Base-by-base conservation (phyloP, 441 rosid genomes). In the Gossypium davidsonii region DNA sequence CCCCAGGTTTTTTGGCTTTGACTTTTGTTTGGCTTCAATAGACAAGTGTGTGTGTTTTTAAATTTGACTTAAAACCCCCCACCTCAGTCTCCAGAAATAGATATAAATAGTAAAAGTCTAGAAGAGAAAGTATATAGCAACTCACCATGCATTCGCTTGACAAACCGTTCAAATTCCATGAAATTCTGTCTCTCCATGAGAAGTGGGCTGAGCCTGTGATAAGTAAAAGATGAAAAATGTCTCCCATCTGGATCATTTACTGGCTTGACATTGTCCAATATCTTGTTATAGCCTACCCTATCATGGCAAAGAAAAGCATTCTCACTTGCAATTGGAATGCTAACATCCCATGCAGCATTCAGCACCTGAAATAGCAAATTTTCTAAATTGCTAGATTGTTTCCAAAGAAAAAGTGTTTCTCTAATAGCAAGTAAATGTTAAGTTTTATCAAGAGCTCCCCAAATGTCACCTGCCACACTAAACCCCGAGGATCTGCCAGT, bases 101-200 rank as follows among this genome's bases (percentile, higher is more conserved):
- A n/a, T 28, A 28, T 28, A 20, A n/a, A 28, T 28, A 28, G 65
- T 28, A 61, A 7, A 28, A n/a, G 44, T 7, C 11, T 8, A 62
- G 53, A 23, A 44, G 12, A n/a, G 25, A 9, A 81, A 17, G 15
- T 51, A 8, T 17, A 28, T 28, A 6, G 60, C 18, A 34, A 60
- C 44, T 83, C 86, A 95, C 98, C 99, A 59, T 95, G 99, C 89
- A 93, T 86, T 81, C 89, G 86, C 83, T 90, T 93, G 83, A 93
- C 86, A 70, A 93, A 93, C 9, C 78, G 86, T 60, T 93, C 91
- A 25, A 95, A 91, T 79, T 95, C 97, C 70, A 86, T 73, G 68
- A 90, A 80, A 86, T 88, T 88, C 42, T 85, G 91, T 78, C 89
- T 85, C 80, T 95, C 97, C 96, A 91, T 84, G 34, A 95, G 97